Percentiles rank a stretch among this genome's conserved stretches.
Evolutionary conservation across 441 rosid genomes (phyloP).

Genomic region (Gossypium trilobum): DNA sequence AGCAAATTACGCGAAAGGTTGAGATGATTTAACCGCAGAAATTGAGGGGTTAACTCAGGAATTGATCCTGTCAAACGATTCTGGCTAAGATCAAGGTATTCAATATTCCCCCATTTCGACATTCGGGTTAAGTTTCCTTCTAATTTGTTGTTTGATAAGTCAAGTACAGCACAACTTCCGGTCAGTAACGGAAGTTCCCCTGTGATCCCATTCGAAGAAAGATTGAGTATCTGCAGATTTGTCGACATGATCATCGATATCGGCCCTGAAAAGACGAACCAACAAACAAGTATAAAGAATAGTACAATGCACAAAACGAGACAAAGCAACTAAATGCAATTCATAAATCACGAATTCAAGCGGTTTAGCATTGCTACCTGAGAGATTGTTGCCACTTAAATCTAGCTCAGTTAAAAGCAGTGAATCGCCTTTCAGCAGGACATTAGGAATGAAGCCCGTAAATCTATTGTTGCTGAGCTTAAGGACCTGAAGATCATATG

Average conservation of each 20-base stretch:
- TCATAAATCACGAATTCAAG: not conserved
- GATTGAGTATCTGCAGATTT: conserved; percentile 53
- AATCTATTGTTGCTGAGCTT: conserved; percentile 76
- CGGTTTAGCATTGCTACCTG: conserved; percentile 39
- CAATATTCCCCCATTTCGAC: conserved; percentile 69
- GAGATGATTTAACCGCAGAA: conserved; percentile 77
- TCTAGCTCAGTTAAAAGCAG: conserved; percentile 63
- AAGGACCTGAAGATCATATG: conserved; percentile 84
- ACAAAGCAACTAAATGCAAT: conserved; percentile 4
- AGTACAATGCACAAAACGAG: not conserved
- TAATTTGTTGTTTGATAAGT: conserved; percentile 76
- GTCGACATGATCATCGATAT: conserved; percentile 72
- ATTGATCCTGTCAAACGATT: conserved; percentile 65
- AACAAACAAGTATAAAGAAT: conserved; percentile 17
- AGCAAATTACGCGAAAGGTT: conserved; percentile 79
- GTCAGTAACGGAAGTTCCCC: conserved; percentile 88
- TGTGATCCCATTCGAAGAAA: conserved; percentile 63
- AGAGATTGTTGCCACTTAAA: conserved; percentile 87
- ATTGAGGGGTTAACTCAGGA: conserved; percentile 70
- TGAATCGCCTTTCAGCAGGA: conserved; percentile 82
- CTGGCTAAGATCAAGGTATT: conserved; percentile 81
- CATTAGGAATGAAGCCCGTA: conserved; percentile 75
- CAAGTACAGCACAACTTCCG: conserved; percentile 68
- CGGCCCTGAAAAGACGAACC: conserved; percentile 50
- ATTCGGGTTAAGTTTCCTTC: conserved; percentile 73